Evolutionary conservation across 1,139 yeast genomes (phyloP).

Genomic region (Yamadazyma aaseri): DNA sequence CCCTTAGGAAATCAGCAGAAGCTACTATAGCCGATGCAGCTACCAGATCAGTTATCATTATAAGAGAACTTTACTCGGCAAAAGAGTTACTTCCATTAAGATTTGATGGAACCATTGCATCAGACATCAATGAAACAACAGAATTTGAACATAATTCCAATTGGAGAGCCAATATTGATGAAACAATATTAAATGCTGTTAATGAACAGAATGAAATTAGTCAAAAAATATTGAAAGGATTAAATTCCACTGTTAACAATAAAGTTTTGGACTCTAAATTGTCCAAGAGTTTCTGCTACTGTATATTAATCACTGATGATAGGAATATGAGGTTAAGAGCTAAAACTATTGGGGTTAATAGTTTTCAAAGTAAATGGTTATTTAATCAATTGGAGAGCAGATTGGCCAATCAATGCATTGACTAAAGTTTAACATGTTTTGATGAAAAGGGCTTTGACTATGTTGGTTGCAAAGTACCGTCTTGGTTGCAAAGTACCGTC

Average conservation of each 20-base stretch:
- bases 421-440: conserved; percentile 19
- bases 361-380: conserved; percentile 62
- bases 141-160: conserved; percentile 65
- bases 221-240: conserved; percentile 37
- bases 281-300: conserved; percentile 50
- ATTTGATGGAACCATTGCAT: conserved; percentile 57
- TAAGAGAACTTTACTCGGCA: conserved; percentile 63
- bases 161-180: conserved; percentile 61
- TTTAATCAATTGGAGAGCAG: conserved; percentile 50
- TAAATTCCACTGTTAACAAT: conserved; percentile 19
- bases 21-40: conserved; percentile 80
- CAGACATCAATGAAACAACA: conserved; percentile 53
- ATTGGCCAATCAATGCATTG: conserved; percentile 41
- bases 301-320: conserved; percentile 70
- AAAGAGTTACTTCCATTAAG: conserved; percentile 50
- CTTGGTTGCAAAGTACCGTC: too few species aligned
- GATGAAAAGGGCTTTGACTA: too few species aligned
- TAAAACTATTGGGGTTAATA: conserved; percentile 54
- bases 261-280: conserved; percentile 28
- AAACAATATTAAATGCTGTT: conserved; percentile 56
- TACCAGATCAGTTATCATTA: conserved; percentile 71
- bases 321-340: conserved; percentile 69
- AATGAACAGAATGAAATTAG: conserved; percentile 47
- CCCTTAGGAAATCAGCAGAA: conserved; percentile 71
- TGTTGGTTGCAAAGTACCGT: too few species aligned